A percentile compares a stretch with the other conserved stretches of the same genome.
phyloP scores from a whole-genome alignment of 2,329 filamentous ascomycete species.

The Leptographium galeiforme region DNA sequence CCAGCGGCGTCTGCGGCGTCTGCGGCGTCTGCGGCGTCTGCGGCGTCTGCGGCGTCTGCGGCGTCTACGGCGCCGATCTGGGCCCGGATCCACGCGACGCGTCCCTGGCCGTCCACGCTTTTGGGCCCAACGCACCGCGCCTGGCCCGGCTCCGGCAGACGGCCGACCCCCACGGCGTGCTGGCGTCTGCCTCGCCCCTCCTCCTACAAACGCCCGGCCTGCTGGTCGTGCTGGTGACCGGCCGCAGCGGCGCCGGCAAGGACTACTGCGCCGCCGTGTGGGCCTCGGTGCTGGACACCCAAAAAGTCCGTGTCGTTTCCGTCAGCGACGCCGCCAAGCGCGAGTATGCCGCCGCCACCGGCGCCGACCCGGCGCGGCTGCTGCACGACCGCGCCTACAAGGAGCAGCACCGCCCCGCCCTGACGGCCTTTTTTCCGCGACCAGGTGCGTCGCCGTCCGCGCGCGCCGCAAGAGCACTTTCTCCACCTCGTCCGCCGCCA shows the following conservation, averaged over 20 bases:
- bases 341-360: conserved; percentile 37
- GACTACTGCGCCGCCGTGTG: conserved; percentile 44
- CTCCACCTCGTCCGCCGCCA: conserved; percentile 25
- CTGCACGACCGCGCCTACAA: conserved; percentile 45
- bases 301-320: too few species aligned
- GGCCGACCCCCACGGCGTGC: conserved; percentile 35
- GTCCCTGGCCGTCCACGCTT: conserved; percentile 36
- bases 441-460: conserved; percentile 28
- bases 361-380: conserved; percentile 33
- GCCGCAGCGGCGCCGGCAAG: conserved; percentile 41
- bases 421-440: conserved; percentile 37
- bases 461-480: conserved; percentile 38
- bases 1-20: too few species aligned
- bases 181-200: conserved; percentile 44
- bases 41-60: conserved; percentile 40
- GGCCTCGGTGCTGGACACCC: too few species aligned
- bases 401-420: conserved; percentile 39
- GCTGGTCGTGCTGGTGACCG: conserved; percentile 44
- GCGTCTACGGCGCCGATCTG: conserved; percentile 47
- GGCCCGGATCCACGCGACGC: conserved; percentile 47
- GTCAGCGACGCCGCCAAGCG: conserved; percentile 44
- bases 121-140: conserved; percentile 38
- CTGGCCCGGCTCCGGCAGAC: conserved; percentile 36
- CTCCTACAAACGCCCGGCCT: too few species aligned
- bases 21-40: conserved; percentile 38